These are phyloP conservation scores for Solanum hybrid DNA, from an alignment of 305 asterid species.

Conservation along the genomic window DNA sequence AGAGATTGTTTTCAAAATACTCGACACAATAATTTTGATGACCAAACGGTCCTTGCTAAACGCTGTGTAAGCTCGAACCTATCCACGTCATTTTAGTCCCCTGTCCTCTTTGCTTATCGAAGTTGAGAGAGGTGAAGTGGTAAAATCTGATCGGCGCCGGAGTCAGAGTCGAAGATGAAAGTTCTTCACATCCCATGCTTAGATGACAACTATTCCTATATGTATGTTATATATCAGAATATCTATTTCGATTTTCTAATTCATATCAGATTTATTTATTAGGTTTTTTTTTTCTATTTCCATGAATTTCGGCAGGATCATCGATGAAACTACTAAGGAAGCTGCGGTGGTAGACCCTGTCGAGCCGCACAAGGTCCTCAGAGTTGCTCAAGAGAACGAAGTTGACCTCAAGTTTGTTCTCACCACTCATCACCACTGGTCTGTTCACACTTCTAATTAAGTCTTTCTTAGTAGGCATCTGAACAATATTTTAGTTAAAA, in stretches of 20 bases:
- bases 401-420: slow-evolving; percentile 65
- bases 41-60: background rate
- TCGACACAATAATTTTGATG: no score
- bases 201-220: slow-evolving; percentile 71
- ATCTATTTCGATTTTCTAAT: background rate
- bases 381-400: slow-evolving; percentile 62
- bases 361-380: slow-evolving; percentile 69
- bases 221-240: slow-evolving; percentile 21
- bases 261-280: background rate
- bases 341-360: slow-evolving; percentile 90
- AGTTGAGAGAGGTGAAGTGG: background rate
- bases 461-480: background rate
- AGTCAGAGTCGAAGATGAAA: slow-evolving; percentile 37
- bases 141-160: background rate
- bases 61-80: background rate
- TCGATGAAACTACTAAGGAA: slow-evolving; percentile 59
- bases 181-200: slow-evolving; percentile 67
- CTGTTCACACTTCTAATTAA: background rate
- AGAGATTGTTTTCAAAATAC: background rate
- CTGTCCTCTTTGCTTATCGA: background rate
- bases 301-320: slow-evolving; percentile 35
- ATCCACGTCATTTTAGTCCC: background rate
- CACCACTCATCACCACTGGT: slow-evolving; percentile 94
- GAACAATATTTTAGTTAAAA: background rate
- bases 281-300: background rate